These are phyloP conservation scores for Abrus precatorius DNA, from an alignment of 306 rosid species.

Conservation along the genomic window DNA sequence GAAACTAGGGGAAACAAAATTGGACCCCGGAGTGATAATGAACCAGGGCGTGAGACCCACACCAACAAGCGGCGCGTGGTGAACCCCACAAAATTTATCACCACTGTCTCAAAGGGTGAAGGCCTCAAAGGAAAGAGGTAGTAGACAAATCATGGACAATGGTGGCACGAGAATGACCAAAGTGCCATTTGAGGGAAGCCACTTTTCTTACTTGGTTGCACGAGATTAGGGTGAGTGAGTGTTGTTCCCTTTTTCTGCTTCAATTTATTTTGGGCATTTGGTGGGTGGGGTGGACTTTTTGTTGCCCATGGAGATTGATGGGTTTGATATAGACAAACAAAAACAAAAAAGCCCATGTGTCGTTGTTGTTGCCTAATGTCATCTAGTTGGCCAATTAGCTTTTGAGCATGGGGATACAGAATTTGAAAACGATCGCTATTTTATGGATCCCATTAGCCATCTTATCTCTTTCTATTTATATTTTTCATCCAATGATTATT, in stretches of 20 bases:
- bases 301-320: constrained; percentile 23
- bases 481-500: constrained; percentile 25
- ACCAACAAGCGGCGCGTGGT: constrained; percentile 37
- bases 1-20: constrained; percentile 36
- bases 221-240: constrained; percentile 49
- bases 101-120: constrained; percentile 11
- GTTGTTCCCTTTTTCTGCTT: constrained; percentile 12
- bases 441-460: constrained; percentile 36
- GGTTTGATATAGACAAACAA: constrained; percentile 46
- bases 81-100: constrained; percentile 36
- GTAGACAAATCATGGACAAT: background rate
- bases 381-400: constrained; percentile 43
- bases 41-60: constrained; percentile 44
- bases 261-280: constrained; percentile 44
- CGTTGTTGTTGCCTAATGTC: constrained; percentile 41
- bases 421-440: constrained; percentile 48
- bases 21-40: constrained; percentile 20
- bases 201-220: constrained; percentile 37
- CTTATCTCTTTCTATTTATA: constrained; percentile 35
- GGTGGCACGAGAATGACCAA: constrained; percentile 27
- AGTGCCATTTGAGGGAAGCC: background rate
- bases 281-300: constrained; percentile 42
- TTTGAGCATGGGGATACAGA: constrained; percentile 17
- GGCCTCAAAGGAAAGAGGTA: background rate
- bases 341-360: constrained; percentile 53